Evolutionary conservation across 768 basidiomycete genomes (phyloP), one percentile per base, ranked within the genome.

Genomic region (Filobasidium floriforme): DNA sequence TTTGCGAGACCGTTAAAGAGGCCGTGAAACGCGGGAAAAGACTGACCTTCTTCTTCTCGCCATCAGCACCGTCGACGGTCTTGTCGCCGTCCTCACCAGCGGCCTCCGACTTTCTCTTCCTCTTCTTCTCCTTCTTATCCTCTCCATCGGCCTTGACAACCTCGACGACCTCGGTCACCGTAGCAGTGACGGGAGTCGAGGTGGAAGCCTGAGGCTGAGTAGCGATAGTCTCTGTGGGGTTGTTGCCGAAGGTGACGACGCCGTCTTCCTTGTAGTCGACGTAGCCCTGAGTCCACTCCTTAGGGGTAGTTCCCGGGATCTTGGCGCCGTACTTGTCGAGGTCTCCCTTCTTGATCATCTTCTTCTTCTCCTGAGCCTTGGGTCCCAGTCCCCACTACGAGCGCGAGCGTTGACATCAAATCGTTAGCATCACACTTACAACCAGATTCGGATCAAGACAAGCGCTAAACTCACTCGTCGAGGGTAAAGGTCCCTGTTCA

Each of bases 401-500:
- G 32, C 32, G 9, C 32, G 4, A 9, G 9, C 32, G 32, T 37
- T 9, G 4, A 29, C 5, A 37, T 57, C 29, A n/a, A 7, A 7
- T 57, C 7, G 29, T 49, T 15, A 49, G 40, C 4, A 62, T n/a
- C n/a, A n/a, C n/a, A n/a, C n/a, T n/a, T n/a, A n/a, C n/a, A 19
- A 62, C 3, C 29, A 26, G 12, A 19, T 26, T 28, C 15, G 43
- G 19, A 61, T 7, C 40, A 5, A 15, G 26, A 62, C 22, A 11
- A 7, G 14, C 15, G 2, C 22, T 43, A 18, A 4, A 65, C 55
- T 51, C 26, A 59, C 63, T 54, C 93, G 86, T 65, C 96, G 86
- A 46, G 96, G 96, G 79, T 99, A 99, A 22, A 91, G 89, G 79
- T 99, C 96, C 43, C 94, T 67, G 74, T 98, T 96, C 96, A 99